A percentile compares a stretch with the other conserved stretches of the same genome.
Evolutionary conservation across 257 asterid species (phyloP).

Genomic region (Plantago ovata): DNA sequence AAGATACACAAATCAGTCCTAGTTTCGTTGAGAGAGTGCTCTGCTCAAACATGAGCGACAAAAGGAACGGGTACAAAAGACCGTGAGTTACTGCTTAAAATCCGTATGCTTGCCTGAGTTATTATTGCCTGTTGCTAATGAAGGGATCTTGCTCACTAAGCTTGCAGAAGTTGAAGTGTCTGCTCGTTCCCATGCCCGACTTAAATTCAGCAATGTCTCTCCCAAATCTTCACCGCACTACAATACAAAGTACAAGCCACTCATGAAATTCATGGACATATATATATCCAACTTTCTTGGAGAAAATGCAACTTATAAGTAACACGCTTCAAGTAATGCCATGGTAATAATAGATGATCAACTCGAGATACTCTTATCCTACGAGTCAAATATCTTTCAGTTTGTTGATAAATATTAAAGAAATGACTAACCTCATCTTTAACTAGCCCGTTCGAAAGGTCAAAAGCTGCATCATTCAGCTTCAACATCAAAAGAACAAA

Average conservation of each 20-base stretch:
- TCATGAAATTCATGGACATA: not conserved
- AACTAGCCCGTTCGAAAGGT: slow-evolving; percentile 86
- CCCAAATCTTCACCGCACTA: slow-evolving; percentile 94
- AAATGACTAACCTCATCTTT: slow-evolving; percentile 65
- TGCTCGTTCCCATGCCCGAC: slow-evolving; percentile 88
- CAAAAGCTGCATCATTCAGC: slow-evolving; percentile 98
- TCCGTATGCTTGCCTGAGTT: slow-evolving; percentile 60
- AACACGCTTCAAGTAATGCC: no score
- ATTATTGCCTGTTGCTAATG: slow-evolving; percentile 36
- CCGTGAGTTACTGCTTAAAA: not conserved
- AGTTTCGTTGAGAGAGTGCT: not conserved
- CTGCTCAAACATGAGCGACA: not conserved
- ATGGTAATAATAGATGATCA: no score
- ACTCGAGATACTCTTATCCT: no score
- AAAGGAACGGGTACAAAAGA: not conserved
- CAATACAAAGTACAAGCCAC: slow-evolving; percentile 17
- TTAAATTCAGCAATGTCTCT: slow-evolving; percentile 54
- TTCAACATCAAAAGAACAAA: slow-evolving; percentile 31
- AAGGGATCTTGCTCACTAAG: slow-evolving; percentile 61
- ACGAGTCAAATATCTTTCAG: not conserved
- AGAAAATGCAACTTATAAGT: not conserved
- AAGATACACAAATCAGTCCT: slow-evolving; percentile 24
- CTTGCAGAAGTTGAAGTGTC: slow-evolving; percentile 64
- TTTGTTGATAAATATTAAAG: not conserved
- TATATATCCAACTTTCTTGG: not conserved